A percentile compares a stretch with the other conserved stretches of the same genome.
phyloP scores from a whole-genome alignment of 23 red algal species.

The Chondrus crispus region DNA sequence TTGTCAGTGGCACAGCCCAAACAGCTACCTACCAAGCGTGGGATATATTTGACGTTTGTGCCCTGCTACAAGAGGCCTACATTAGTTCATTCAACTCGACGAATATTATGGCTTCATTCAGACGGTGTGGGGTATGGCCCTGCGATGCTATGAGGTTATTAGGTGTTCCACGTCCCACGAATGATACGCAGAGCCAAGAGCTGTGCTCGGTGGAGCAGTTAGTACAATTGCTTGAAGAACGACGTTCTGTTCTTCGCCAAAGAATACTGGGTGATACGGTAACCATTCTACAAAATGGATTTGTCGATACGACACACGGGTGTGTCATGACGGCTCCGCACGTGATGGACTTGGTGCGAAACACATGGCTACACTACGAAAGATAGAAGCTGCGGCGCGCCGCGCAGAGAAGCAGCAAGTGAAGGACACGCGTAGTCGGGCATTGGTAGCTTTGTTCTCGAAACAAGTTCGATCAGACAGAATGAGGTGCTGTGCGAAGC shows the following conservation, averaged over 20 bases:
- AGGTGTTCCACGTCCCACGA: not conserved
- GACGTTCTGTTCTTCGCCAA: not conserved
- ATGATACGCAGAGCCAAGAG: not conserved
- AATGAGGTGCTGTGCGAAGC: not conserved
- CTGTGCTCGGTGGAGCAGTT: not conserved
- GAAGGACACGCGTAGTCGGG: not conserved
- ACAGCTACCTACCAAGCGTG: no score
- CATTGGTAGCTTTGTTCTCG: not conserved
- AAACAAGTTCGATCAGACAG: not conserved
- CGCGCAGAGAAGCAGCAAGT: not conserved
- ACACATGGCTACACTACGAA: not conserved
- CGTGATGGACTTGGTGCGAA: not conserved
- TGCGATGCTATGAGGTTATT: not conserved
- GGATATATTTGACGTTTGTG: no score
- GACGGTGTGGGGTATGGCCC: not conserved
- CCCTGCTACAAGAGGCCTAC: no score
- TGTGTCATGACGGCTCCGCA: slow-evolving; percentile 1
- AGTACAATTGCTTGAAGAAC: not conserved
- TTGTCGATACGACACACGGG: slow-evolving; percentile 14
- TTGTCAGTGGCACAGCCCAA: no score
- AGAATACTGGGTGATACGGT: not conserved
- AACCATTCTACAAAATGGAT: not conserved
- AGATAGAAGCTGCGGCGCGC: no score
- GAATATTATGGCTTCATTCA: not conserved
- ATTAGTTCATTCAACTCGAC: not conserved